A percentile compares a stretch with the other conserved stretches of the same genome.
phyloP scores from a whole-genome alignment of 331 rosid species.

The Quercus phellos region DNA sequence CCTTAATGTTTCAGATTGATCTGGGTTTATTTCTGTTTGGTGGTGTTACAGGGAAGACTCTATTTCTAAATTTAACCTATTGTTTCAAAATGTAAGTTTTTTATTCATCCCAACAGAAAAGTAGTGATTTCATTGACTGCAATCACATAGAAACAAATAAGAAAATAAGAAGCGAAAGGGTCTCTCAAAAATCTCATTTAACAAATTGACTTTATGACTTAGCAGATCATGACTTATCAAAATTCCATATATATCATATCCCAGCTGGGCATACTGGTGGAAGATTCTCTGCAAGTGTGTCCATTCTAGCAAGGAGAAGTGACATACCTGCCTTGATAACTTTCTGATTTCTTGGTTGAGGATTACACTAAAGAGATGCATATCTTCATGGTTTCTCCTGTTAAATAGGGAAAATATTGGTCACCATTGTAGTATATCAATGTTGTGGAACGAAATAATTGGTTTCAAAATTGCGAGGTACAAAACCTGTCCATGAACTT shows the following conservation, averaged over 20 bases:
- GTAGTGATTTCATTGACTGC: neutral
- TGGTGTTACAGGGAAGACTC: neutral
- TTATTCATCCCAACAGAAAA: neutral
- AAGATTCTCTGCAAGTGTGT: neutral
- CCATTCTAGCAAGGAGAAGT: neutral
- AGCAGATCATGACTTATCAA: neutral
- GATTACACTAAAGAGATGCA: conserved; percentile 67
- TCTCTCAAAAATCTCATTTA: neutral
- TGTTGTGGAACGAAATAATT: conserved; percentile 4
- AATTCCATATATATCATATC: neutral
- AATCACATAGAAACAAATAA: neutral
- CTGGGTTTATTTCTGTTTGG: neutral
- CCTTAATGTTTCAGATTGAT: neutral
- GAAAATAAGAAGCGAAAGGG: neutral
- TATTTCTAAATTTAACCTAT: neutral
- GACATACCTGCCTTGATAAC: conserved; percentile 73
- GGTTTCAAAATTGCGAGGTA: conserved; percentile 1
- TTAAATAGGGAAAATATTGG: conserved; percentile 9
- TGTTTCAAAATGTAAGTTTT: neutral
- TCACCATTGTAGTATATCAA: conserved; percentile 11
- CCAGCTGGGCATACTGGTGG: neutral
- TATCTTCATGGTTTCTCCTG: conserved; percentile 90
- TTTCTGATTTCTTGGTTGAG: conserved; percentile 88
- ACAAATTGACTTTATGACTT: neutral
- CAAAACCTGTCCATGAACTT: conserved; percentile 52